These are phyloP conservation scores for Colletotrichum spinosum DNA, from an alignment of 2,329 filamentous ascomycete species.

Conservation along the genomic window DNA sequence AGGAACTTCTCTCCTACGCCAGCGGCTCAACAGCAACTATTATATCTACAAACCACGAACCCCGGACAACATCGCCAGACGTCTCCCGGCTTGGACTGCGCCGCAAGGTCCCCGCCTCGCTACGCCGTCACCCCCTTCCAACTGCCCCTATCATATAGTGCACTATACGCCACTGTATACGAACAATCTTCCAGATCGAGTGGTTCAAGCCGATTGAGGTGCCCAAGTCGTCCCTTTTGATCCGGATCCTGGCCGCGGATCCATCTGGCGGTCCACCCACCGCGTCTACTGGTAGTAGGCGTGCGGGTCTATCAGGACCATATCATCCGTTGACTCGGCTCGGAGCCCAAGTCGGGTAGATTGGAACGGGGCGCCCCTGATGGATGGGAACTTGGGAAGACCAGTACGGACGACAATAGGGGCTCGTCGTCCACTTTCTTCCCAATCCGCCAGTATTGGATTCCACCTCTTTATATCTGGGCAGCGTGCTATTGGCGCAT, in stretches of 20 bases:
- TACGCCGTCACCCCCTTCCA: constrained; percentile 9
- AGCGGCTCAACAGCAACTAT: not conserved
- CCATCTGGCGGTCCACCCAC: constrained; percentile 17
- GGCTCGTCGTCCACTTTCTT: no score
- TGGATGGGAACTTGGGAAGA: no score
- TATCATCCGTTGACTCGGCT: no score
- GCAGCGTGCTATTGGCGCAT: no score
- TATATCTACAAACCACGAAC: not conserved
- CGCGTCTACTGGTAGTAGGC: no score
- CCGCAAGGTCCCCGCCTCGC: not conserved
- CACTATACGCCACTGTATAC: constrained; percentile 9
- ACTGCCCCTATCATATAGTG: not conserved
- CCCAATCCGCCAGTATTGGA: no score
- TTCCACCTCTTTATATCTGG: no score
- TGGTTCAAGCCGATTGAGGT: constrained; percentile 14
- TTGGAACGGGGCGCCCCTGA: no score
- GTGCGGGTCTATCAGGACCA: no score
- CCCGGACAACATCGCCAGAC: not conserved
- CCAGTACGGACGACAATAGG: no score
- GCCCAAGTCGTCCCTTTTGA: constrained; percentile 20
- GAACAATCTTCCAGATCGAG: constrained; percentile 26
- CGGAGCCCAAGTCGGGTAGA: no score
- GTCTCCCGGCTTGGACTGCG: not conserved
- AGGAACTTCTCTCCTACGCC: not conserved
- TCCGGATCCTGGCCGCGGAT: constrained; percentile 4